These are phyloP conservation scores for Collybiopsis luxurians DNA, from an alignment of 768 basidiomycete species.

Conservation along the genomic window DNA sequence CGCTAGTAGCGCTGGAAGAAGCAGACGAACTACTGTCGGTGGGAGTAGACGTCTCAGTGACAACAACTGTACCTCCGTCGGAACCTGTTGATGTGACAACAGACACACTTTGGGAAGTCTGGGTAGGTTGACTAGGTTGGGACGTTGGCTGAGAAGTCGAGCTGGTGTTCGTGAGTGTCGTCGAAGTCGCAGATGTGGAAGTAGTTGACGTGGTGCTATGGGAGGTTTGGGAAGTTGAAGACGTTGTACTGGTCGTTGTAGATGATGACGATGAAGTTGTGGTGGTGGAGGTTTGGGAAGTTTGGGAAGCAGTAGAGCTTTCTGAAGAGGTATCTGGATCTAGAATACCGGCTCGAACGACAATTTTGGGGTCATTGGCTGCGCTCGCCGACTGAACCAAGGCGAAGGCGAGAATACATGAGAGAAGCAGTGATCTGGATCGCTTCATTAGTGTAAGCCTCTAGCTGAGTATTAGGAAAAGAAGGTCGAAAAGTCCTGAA, in stretches of 20 bases:
- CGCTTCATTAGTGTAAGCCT: constrained; percentile 7
- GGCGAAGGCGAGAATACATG: constrained; percentile 11
- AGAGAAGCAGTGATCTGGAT: constrained; percentile 7
- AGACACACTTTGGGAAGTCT: constrained; percentile 4
- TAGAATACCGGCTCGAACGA: background rate
- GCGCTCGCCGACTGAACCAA: constrained; percentile 1
- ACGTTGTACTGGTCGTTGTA: background rate
- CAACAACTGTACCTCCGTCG: constrained; percentile 26
- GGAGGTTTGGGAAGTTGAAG: constrained; percentile 6
- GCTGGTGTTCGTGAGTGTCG: background rate
- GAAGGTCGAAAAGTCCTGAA: background rate
- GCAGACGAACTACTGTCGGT: constrained; percentile 20
- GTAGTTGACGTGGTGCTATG: background rate
- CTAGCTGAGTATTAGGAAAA: background rate
- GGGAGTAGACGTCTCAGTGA: constrained; percentile 12
- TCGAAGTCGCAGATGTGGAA: background rate
- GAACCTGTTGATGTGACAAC: constrained; percentile 25
- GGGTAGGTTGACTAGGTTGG: constrained; percentile 1
- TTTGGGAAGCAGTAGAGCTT: background rate
- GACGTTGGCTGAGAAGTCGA: background rate
- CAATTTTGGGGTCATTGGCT: background rate
- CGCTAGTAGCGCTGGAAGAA: constrained; percentile 21
- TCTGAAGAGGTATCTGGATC: background rate
- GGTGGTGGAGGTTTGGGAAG: background rate
- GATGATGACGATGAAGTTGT: constrained; percentile 6